Conservation (phyloP, 2,329 filamentous ascomycete genomes). For the Aspergillus fischeri region DNA sequence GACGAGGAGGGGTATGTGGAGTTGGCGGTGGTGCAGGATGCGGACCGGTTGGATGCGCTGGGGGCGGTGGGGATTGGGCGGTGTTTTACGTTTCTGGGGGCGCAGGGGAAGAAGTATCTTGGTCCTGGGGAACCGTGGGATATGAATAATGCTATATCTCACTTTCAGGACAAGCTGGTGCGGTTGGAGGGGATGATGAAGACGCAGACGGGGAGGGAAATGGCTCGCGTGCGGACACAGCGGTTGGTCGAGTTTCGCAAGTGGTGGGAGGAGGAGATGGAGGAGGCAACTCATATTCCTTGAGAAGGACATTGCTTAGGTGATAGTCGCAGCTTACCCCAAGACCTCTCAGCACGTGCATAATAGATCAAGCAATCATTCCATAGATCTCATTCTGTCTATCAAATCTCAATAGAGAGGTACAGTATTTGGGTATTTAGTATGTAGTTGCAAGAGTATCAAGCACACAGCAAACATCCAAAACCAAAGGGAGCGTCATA, state of each 20-base stretch:
- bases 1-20: constrained; percentile 57
- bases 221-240: constrained; percentile 48
- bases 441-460: constrained; percentile 8
- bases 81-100: constrained; percentile 71
- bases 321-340: background rate
- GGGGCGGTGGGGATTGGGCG: constrained; percentile 81
- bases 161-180: constrained; percentile 74
- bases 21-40: constrained; percentile 83
- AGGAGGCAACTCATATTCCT: background rate
- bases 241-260: constrained; percentile 46
- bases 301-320: background rate
- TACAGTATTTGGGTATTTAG: constrained; percentile 10
- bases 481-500: background rate
- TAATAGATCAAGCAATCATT: constrained; percentile 4
- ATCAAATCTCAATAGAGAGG: constrained; percentile 2
- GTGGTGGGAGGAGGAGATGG: constrained; percentile 54
- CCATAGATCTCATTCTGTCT: constrained; percentile 5
- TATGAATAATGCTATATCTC: constrained; percentile 64
- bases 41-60: constrained; percentile 86
- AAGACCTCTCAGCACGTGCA: background rate
- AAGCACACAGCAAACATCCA: background rate
- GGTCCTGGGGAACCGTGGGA: constrained; percentile 31
- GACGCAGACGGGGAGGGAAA: constrained; percentile 48
- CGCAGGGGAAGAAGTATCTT: constrained; percentile 32
- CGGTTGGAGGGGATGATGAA: constrained; percentile 60